Base-by-base conservation (phyloP, 2,329 filamentous ascomycete genomes). In the Phymatotrichopsis omnivora region DNA sequence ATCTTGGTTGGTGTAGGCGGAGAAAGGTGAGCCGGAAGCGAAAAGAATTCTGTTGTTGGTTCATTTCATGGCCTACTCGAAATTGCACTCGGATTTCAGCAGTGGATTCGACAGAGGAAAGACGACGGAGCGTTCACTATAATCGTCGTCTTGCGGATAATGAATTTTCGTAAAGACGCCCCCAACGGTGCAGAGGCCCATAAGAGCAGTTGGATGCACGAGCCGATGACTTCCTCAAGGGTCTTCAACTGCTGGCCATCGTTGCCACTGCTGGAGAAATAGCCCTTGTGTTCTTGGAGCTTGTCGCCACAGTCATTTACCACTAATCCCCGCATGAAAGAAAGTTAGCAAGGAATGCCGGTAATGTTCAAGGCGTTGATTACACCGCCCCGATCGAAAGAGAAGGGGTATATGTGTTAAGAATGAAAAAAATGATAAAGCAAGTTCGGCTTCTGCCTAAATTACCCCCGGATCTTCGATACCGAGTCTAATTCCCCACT, bases 51-150 rank as follows among this genome's bases (percentile, higher is more conserved):
- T 83, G 50, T 87, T 87, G 47, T 95, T 82, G 7, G 89, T 95
- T 78, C 89, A 79, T 60, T 78, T 75, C 60, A 96, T 74, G 16
- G 89, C 89, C 62, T 89, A 82, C 71, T 94, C 87, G 60, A 93
- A 96, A n/a, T 85, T 94, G 70, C 89, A 96, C 69, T 96, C 89
- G 7, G 87, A 93, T 72, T 96, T 95, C 67, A 81, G 86, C 42
- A 87, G 78, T 38, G 89, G 89, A 70, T 96, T 96, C 66, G 85
- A 93, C 30, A 96, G 80, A 43, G 89, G 89, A 76, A 96, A 96
- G 60, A 95, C 81, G 61, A 93, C 89, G 52, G 89, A 87, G 53
- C 77, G 73, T 53, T 85, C 76, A 64, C 85, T 85, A 56, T 76
- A 69, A 47, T 66, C 61, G 63, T 67, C 68, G 71, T 70, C 60